These are phyloP conservation scores for Lactarius deliciosus DNA, from an alignment of 768 basidiomycete species.

Conservation along the genomic window DNA sequence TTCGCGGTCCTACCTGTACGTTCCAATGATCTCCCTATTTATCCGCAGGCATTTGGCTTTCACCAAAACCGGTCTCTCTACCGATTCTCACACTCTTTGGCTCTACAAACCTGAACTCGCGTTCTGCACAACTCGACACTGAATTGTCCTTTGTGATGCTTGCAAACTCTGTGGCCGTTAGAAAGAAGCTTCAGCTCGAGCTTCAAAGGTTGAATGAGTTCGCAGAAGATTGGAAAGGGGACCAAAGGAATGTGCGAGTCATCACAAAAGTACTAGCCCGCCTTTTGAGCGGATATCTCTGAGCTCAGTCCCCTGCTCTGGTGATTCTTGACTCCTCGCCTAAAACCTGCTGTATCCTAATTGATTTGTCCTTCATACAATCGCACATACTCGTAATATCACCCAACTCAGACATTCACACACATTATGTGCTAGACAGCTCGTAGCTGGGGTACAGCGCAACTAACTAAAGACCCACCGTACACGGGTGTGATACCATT, in stretches of 20 bases:
- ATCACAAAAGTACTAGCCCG: constrained; percentile 64
- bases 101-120: constrained; percentile 91
- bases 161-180: constrained; percentile 55
- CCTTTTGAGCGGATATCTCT: constrained; percentile 71
- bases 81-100: constrained; percentile 86
- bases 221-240: constrained; percentile 59
- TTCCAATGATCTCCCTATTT: constrained; percentile 4
- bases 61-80: constrained; percentile 48
- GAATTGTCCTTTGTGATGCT: constrained; percentile 87
- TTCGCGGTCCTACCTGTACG: not conserved
- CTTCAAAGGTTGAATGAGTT: constrained; percentile 50
- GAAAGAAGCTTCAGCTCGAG: constrained; percentile 52
- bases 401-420: not conserved
- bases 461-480: not conserved
- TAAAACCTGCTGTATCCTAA: not conserved
- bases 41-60: constrained; percentile 80
- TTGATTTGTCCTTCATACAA: not conserved
- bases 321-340: not conserved
- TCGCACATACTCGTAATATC: not conserved
- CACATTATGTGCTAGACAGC: not conserved
- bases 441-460: not conserved
- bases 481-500: not conserved
- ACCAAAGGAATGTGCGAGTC: constrained; percentile 54
- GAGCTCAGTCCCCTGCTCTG: constrained; percentile 23
- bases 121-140: constrained; percentile 87